Base-by-base conservation (phyloP, 2,329 filamentous ascomycete genomes). In the Fusarium pseudograminearum region DNA sequence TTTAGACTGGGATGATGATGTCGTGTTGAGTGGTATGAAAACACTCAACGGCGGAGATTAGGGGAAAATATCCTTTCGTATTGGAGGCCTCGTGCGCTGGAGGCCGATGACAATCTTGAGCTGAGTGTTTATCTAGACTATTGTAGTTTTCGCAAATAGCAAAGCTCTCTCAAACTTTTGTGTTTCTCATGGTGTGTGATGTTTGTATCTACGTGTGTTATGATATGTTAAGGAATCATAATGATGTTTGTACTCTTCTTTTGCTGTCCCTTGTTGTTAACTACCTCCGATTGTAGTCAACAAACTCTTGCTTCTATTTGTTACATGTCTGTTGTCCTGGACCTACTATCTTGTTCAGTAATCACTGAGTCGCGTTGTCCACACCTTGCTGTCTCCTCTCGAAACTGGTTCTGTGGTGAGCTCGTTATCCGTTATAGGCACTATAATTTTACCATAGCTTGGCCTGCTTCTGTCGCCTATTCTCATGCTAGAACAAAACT, bases 1-100 rank as follows among this genome's bases (percentile, higher is more conserved):
- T 75, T 71, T 75, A 75, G 73, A 75, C 71, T 75, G 69, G 67
- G 69, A 69, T 57, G 67, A 70, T 47, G 67, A 68, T 60, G 56
- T 67, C 40, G 44, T 52, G 31, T 60, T 30, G 67, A 71, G 63
- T 64, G 47, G 51, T 40, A 71, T 68, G 58, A 47, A 47, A 67
- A 68, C 63, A 70, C 67, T 70, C 63, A 41, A n/a, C 52, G 50
- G 24, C 47, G 36, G 44, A 53, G 34, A 47, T 36, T 26, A 34
- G 46, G 58, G 50, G 38, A 46, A 55, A 68, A 55, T 28, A 57
- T 38, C 40, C 57, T 52, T 45, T 55, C 44, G 14, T 46, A 71
- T 61, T 61, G 50, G 63, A 70, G 67, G 58, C 54, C 59, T 50
- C 18, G 41, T n/a, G 50, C 47, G 55, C 22, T 44, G 50, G 50